A percentile compares a stretch with the other conserved stretches of the same genome.
phyloP scores from a whole-genome alignment of 169 alveolate species.

The Cryptosporidium viatorum region DNA sequence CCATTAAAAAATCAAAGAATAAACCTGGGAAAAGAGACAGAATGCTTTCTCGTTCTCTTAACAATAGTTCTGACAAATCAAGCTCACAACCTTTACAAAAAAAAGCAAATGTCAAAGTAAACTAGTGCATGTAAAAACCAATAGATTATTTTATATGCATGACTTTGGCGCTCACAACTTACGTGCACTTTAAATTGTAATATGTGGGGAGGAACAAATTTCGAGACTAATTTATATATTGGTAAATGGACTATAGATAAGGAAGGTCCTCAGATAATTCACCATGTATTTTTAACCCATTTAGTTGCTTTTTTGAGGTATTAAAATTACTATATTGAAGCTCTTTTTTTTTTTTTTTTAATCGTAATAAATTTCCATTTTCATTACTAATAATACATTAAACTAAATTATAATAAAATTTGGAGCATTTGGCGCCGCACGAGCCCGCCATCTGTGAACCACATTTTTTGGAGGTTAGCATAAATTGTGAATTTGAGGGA shows the following conservation, averaged over 20 bases:
- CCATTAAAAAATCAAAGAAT: constrained; percentile 37
- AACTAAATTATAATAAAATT: background rate
- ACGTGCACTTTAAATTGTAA: background rate
- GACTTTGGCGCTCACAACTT: background rate
- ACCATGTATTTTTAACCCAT: background rate
- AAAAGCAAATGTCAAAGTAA: background rate
- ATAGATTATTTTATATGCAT: background rate
- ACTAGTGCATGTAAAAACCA: background rate
- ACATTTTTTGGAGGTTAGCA: constrained; percentile 38
- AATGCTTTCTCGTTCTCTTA: background rate
- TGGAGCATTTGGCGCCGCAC: background rate
- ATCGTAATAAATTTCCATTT: too few species aligned
- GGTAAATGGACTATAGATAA: background rate
- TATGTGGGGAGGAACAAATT: background rate
- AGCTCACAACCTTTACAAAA: background rate
- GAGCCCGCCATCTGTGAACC: constrained; percentile 15
- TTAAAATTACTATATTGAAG: background rate
- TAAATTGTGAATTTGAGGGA: constrained; percentile 39
- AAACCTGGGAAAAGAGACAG: constrained; percentile 73
- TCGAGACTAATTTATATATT: background rate
- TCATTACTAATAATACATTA: background rate
- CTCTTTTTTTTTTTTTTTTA: background rate
- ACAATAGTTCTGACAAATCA: background rate
- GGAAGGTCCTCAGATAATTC: background rate
- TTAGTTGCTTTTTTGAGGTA: background rate